phyloP scores from a whole-genome alignment of 257 asterid genomes.

The Cinchona pubescens region DNA sequence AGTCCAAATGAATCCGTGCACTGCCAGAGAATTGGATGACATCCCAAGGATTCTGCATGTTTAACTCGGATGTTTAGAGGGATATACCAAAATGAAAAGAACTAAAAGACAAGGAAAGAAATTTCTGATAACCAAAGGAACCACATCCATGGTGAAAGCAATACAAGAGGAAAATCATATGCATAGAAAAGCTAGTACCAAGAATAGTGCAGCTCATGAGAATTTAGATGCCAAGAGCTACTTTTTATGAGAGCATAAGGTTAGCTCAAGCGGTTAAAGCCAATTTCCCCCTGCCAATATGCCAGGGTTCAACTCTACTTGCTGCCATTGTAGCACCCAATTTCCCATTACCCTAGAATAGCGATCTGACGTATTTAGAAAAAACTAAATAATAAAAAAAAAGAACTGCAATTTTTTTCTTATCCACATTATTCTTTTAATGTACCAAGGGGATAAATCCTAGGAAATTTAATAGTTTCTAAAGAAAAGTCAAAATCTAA shows the following conservation, averaged over 20 bases:
- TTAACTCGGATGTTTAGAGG: conserved; percentile 22
- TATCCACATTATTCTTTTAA: no score
- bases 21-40: conserved; percentile 76
- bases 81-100: conserved; percentile 2
- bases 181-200: background rate
- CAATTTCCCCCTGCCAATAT: background rate
- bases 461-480: no score
- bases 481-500: no score
- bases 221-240: background rate
- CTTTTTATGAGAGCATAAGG: background rate
- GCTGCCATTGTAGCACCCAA: background rate
- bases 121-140: background rate
- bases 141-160: background rate
- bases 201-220: background rate
- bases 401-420: no score
- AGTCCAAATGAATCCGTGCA: conserved; percentile 70
- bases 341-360: background rate
- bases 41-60: conserved; percentile 97
- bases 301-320: background rate
- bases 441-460: no score
- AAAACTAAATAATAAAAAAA: no score
- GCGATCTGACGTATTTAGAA: background rate
- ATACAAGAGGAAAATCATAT: background rate
- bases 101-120: conserved; percentile 13
- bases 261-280: background rate